Percentiles rank a stretch among this genome's conserved stretches.
phyloP scores from a whole-genome alignment of 164 flowering plant species.

The Magnolia officinalis region DNA sequence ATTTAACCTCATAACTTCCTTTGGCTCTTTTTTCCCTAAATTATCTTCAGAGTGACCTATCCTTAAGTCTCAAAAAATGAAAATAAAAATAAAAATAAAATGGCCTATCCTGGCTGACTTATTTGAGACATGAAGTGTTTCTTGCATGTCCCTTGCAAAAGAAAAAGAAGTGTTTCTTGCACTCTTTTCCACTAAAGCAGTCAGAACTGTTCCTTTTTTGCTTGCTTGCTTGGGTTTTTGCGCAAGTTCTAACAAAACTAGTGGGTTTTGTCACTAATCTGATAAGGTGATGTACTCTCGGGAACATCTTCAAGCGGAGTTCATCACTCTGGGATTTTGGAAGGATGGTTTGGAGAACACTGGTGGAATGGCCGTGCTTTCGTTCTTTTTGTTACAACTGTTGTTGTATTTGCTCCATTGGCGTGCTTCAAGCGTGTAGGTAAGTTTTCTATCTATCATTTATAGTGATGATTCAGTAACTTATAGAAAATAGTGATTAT shows the following conservation, averaged over 20 bases:
- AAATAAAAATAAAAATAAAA: no score
- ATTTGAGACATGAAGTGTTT: background rate
- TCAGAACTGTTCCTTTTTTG: background rate
- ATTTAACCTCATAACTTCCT: no score
- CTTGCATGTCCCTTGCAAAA: no score
- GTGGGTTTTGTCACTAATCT: background rate
- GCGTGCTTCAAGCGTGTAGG: constrained; percentile 85
- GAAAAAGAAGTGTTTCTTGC: background rate
- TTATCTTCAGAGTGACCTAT: no score
- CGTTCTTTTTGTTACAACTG: constrained; percentile 69
- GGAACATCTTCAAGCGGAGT: constrained; percentile 74
- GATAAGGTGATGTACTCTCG: constrained; percentile 83
- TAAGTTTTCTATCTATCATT: constrained; percentile 20
- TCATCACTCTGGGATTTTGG: constrained; percentile 83
- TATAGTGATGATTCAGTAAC: background rate
- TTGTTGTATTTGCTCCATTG: constrained; percentile 65
- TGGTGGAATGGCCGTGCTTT: constrained; percentile 88
- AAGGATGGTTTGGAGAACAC: constrained; percentile 88
- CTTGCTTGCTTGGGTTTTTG: background rate
- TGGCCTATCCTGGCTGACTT: background rate
- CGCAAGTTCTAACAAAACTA: background rate
- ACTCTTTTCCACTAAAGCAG: background rate
- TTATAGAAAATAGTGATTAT: background rate
- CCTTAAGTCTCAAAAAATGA: no score
- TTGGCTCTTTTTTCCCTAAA: no score